Percentiles rank a stretch among this genome's conserved stretches.
Evolutionary conservation across 345 rosid species (phyloP).

Genomic region (Hypericum perforatum): DNA sequence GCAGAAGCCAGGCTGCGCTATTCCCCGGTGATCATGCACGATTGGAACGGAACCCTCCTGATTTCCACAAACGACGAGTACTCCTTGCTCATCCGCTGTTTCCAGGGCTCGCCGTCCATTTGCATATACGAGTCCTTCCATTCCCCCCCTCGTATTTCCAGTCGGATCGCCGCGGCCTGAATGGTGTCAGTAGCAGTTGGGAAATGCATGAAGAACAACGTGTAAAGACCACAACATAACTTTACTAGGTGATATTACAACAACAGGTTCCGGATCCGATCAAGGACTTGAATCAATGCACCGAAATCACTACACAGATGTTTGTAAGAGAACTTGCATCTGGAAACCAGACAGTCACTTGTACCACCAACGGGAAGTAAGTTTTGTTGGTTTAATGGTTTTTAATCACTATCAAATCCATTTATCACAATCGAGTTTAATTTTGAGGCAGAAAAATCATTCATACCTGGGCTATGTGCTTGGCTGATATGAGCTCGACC

Average conservation of each 20-base stretch:
- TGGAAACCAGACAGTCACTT: no score
- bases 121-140: slow-evolving; percentile 86
- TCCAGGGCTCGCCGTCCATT: slow-evolving; percentile 99
- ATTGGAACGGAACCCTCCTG: slow-evolving; percentile 63
- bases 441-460: no score
- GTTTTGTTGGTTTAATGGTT: no score
- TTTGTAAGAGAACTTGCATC: no score
- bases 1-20: slow-evolving; percentile 5
- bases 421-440: background rate
- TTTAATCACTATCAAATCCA: background rate
- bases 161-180: slow-evolving; percentile 80
- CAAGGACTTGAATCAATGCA: no score
- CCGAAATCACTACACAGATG: no score
- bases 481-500: slow-evolving; percentile 98
- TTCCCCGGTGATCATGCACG: slow-evolving; percentile 59
- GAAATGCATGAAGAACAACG: no score
- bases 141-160: slow-evolving; percentile 85
- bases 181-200: background rate
- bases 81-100: slow-evolving; percentile 63
- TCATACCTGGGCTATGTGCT: slow-evolving; percentile 91
- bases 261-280: no score
- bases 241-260: no score
- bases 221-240: no score
- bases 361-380: no score
- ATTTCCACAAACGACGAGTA: slow-evolving; percentile 71